These are phyloP conservation scores for Pseudonitzschia delicatissima DNA, from an alignment of 108 stramenopile genomes.

Conservation along the genomic window DNA sequence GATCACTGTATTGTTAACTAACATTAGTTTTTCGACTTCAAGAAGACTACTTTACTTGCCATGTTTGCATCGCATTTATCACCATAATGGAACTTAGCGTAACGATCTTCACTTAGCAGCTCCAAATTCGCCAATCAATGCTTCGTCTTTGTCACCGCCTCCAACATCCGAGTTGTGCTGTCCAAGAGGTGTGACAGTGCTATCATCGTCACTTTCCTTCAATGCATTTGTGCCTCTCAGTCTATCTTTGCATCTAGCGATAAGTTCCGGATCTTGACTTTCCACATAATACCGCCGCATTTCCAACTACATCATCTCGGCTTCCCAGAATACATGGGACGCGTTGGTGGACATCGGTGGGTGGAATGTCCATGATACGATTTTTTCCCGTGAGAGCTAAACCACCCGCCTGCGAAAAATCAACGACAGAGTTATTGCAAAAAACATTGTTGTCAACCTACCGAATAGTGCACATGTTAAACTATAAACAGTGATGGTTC, in stretches of 20 bases:
- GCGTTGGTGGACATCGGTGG: slow-evolving; percentile 52
- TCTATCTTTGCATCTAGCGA: slow-evolving; percentile 18
- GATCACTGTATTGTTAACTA: no score
- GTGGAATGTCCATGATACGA: slow-evolving; percentile 43
- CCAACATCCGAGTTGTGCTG: background rate
- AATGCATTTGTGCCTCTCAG: slow-evolving; percentile 8
- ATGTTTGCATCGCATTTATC: no score
- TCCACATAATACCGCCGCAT: slow-evolving; percentile 39
- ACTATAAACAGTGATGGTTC: background rate
- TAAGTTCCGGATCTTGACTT: slow-evolving; percentile 23
- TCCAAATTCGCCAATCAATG: slow-evolving; percentile 11
- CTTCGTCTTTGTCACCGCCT: background rate
- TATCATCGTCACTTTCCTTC: background rate
- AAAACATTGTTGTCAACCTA: background rate
- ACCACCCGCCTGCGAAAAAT: slow-evolving; percentile 64
- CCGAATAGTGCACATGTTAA: no score
- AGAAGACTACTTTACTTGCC: no score
- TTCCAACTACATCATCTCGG: slow-evolving; percentile 63
- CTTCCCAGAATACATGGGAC: slow-evolving; percentile 61
- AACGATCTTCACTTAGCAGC: background rate
- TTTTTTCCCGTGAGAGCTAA: slow-evolving; percentile 45
- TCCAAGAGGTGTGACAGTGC: background rate
- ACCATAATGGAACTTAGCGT: no score
- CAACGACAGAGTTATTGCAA: background rate
- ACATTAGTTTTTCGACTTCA: no score